Base-by-base conservation (phyloP, 2,329 filamentous ascomycete species). In the Aspergillus sp. region DNA sequence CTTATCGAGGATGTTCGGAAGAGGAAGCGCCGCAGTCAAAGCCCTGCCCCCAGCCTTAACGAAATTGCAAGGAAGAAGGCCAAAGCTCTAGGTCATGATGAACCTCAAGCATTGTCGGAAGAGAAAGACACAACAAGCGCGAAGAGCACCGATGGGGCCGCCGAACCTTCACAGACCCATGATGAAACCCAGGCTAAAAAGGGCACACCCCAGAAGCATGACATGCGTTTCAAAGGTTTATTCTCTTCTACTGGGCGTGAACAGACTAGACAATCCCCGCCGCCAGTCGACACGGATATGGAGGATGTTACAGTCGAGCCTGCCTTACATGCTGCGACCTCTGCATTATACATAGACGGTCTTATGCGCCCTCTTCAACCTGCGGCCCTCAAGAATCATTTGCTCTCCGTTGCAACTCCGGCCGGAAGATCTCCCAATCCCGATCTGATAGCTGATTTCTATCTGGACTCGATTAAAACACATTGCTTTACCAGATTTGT, bases 341-440 rank as follows among this genome's bases (percentile, higher is more conserved):
- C 85, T 33, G 88, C 90, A 15, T 79, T 98, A 47, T 98, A 97
- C 76, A 95, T 98, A 66, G 88, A 88, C 72, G 89, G 96, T 68
- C 85, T 98, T 55, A 93, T 96, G 86, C 88, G 93, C 47, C 93
- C 95, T 9, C 80, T 98, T 21, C 89, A 91, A 58, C 83, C 86
- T 0, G 77, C 80, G 24, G 79, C 81, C 17, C 83, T 98, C 1
- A 85, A 84, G 66, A 80, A 83, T 1, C 86, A 97, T 68, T 80
- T 98, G 4, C 71, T 84, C 44, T 77, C 83, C 6, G 82, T 97
- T 41, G 90, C 91, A 2, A 81, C 86, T 3, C 80, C 86, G 1
- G 79, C 84, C 1, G 77, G 77, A 24, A 72, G 77, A 19, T 73
- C 80, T 3, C 73, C 80, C 1, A 79, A 86, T 50, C 72, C 82